Base-by-base conservation (phyloP, 495 filamentous ascomycete species). In the Tetracladium setigerum region DNA sequence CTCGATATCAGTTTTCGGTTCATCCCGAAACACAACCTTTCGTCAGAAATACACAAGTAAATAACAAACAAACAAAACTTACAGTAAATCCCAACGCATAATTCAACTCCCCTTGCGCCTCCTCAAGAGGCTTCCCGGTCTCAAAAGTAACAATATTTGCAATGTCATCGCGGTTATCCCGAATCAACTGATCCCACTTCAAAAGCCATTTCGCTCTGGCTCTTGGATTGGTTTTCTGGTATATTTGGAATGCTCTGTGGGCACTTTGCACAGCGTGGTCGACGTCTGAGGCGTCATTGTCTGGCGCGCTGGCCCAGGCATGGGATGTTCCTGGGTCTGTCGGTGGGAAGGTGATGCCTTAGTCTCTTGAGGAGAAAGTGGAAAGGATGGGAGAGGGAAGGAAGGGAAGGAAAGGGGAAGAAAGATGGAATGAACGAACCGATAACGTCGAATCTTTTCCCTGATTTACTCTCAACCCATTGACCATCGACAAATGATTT, bases 361-460 rank as follows among this genome's bases (percentile, higher is more conserved):
- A 27, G 22, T 27, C 22, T 27, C 7, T 7, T 27, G 22, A 7
- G 22, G 17, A 40, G n/a, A 40, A 8, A 14, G 8, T 40, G 8
- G n/a, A 14, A 19, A 9, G 22, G 22, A 27, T 3, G 22, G 22
- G 7, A 27, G 22, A 27, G 22, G 22, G 7, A 27, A 27, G 3
- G 3, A 27, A 7, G 22, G 27, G 22, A 15, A 44, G 10, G n/a
- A 41, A 22, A 32, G 16, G 4, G 14, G 27, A 24, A n/a, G 15
- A 18, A 13, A 42, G 31, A 1, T 9, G 10, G 16, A 27, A 12
- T 15, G 36, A 12, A 50, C 66, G 39, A 62, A 81, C 80, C 79
- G 16, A 83, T 60, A 18, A 87, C 74, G 53, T 85, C 81, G 47
- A 87, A 87, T 17, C 77, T 69, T 48, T 79, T 69, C 15, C 78